Conservation (phyloP, 257 asterid genomes). For the Lantana camara region DNA sequence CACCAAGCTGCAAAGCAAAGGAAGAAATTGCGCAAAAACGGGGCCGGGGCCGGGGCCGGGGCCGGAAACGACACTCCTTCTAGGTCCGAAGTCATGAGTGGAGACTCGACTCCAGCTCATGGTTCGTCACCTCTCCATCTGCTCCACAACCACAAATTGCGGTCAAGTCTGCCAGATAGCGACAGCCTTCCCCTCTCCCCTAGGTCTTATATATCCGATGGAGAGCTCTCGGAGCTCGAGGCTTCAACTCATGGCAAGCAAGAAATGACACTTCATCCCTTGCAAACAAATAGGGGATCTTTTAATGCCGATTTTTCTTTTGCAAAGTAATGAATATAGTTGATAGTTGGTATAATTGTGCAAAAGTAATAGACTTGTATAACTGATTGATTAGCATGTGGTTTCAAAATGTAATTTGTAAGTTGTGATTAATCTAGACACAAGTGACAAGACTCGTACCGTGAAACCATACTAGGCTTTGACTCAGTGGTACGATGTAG, state of each 20-base stretch:
- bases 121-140: constrained; percentile 52
- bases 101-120: constrained; percentile 36
- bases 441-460: not conserved
- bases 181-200: constrained; percentile 41
- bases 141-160: constrained; percentile 49
- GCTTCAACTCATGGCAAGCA: constrained; percentile 17
- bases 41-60: no score
- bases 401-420: not conserved
- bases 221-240: constrained; percentile 48
- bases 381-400: not conserved
- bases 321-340: not conserved
- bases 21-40: constrained; percentile 40
- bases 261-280: not conserved
- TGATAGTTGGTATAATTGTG: not conserved
- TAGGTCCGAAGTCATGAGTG: constrained; percentile 29
- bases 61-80: constrained; percentile 20
- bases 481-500: no score
- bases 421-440: not conserved
- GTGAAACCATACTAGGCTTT: no score
- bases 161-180: constrained; percentile 32
- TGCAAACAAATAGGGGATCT: constrained; percentile 14
- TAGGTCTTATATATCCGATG: constrained; percentile 37
- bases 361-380: not conserved
- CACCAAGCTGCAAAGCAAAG: constrained; percentile 52
- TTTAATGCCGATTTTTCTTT: constrained; percentile 43